phyloP scores from a whole-genome alignment of 2,329 filamentous ascomycete species.

The Colletotrichum truncatum region DNA sequence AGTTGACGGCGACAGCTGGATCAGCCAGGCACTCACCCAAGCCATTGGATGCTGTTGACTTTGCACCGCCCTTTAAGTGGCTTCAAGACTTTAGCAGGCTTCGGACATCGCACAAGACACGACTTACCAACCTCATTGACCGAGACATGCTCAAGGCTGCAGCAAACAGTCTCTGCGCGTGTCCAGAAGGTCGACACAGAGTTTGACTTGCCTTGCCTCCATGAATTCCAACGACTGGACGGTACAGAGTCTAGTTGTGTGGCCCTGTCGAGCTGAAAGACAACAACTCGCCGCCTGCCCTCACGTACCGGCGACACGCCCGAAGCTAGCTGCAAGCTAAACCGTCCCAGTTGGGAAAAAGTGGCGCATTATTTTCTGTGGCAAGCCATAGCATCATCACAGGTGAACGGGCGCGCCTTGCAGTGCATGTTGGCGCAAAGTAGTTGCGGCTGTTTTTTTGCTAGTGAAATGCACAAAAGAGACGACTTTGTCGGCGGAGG shows the following conservation, averaged over 20 bases:
- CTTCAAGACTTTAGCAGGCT: not conserved
- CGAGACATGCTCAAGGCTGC: slow-evolving; percentile 10
- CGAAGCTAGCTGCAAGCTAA: not conserved
- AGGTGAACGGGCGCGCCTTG: not conserved
- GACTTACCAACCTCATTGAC: not conserved
- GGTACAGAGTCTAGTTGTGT: not conserved
- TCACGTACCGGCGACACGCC: not conserved
- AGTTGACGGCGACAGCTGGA: not conserved
- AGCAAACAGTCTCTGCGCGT: not conserved
- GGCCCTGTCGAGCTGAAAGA: slow-evolving; percentile 19
- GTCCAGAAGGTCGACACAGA: not conserved
- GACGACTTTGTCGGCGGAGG: not conserved
- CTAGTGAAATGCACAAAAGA: no score
- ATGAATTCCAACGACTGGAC: slow-evolving; percentile 2
- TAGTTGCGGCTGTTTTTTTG: no score
- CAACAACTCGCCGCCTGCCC: not conserved
- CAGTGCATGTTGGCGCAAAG: no score
- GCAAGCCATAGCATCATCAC: not conserved
- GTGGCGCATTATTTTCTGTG: slow-evolving; percentile 3
- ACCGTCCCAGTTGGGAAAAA: not conserved
- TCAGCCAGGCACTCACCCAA: not conserved
- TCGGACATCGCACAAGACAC: slow-evolving; percentile 12
- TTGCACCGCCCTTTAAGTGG: not conserved
- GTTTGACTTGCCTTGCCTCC: not conserved
- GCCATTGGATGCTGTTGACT: not conserved